Percentiles rank a stretch among this genome's conserved stretches.
phyloP scores from a whole-genome alignment of 805 yeast genomes.

The Yarrowia phangngaensis region DNA sequence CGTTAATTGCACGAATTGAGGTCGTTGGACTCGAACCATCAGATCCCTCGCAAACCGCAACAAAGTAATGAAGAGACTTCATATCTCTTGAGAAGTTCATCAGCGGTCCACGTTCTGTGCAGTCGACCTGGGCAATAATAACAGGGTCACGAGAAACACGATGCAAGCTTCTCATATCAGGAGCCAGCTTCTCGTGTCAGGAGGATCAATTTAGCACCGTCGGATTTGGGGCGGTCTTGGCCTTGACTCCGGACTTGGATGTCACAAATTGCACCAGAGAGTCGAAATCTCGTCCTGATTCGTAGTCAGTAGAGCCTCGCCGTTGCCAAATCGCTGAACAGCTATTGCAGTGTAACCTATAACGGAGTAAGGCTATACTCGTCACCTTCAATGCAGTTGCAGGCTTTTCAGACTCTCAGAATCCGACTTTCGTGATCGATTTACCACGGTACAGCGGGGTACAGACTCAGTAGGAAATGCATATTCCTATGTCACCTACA shows the following conservation, averaged over 20 bases:
- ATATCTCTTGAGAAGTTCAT: constrained; percentile 43
- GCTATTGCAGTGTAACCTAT: too few relatives aligned
- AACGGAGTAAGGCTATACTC: too few relatives aligned
- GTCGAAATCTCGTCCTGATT: constrained; percentile 52
- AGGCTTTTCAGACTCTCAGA: too few relatives aligned
- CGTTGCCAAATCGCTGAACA: too few relatives aligned
- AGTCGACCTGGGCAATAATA: constrained; percentile 48
- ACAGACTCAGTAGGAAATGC: too few relatives aligned
- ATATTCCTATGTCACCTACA: too few relatives aligned
- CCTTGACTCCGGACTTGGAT: constrained; percentile 39
- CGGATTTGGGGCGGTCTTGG: constrained; percentile 30
- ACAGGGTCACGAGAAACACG: constrained; percentile 43
- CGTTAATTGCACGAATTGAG: too few relatives aligned
- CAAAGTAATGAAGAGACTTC: constrained; percentile 48
- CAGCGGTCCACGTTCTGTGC: constrained; percentile 46
- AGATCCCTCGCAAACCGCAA: constrained; percentile 51
- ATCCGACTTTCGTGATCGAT: too few relatives aligned
- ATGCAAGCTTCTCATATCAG: constrained; percentile 51
- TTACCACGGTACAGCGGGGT: too few relatives aligned
- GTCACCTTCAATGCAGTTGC: too few relatives aligned
- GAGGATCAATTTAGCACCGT: constrained; percentile 20
- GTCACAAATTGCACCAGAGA: constrained; percentile 49
- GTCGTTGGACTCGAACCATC: constrained; percentile 48
- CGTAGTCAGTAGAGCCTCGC: constrained; percentile 50
- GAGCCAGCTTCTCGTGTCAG: constrained; percentile 54